phyloP scores from a whole-genome alignment of 495 filamentous ascomycete genomes.

The Hypoxylon perforatum region DNA sequence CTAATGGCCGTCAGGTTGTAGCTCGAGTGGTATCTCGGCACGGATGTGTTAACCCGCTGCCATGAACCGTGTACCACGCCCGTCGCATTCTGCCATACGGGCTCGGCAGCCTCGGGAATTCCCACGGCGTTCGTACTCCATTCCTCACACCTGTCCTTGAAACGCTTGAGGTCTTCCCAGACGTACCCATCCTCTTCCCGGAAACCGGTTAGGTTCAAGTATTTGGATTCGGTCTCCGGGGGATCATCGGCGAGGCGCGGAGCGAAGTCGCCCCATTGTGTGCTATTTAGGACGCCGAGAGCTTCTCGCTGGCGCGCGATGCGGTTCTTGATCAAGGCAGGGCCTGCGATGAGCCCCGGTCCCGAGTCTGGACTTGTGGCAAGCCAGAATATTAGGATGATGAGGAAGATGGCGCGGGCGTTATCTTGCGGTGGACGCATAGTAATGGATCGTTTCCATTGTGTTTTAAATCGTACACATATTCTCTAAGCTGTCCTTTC shows the following conservation, averaged over 20 bases:
- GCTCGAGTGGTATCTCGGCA: constrained; percentile 44
- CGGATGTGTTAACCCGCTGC: constrained; percentile 66
- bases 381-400: constrained; percentile 57
- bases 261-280: constrained; percentile 79
- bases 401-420: constrained; percentile 51
- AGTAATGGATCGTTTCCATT: constrained; percentile 41
- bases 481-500: constrained; percentile 9
- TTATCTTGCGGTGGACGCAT: constrained; percentile 57
- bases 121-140: constrained; percentile 55
- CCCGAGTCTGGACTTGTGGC: constrained; percentile 52
- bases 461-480: constrained; percentile 39
- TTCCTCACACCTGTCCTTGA: constrained; percentile 56
- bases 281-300: constrained; percentile 74
- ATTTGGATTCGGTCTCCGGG: constrained; percentile 58
- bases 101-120: constrained; percentile 50
- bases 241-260: constrained; percentile 51
- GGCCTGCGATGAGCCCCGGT: constrained; percentile 53
- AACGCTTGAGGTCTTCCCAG: constrained; percentile 72
- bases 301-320: constrained; percentile 64
- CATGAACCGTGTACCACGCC: constrained; percentile 80
- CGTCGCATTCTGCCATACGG: constrained; percentile 83
- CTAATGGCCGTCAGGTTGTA: constrained; percentile 62
- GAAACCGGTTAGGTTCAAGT: constrained; percentile 82
- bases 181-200: constrained; percentile 76
- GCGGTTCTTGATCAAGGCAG: constrained; percentile 51